Conservation (phyloP, 2,329 filamentous ascomycete genomes). For the Fonsecaea nubica region DNA sequence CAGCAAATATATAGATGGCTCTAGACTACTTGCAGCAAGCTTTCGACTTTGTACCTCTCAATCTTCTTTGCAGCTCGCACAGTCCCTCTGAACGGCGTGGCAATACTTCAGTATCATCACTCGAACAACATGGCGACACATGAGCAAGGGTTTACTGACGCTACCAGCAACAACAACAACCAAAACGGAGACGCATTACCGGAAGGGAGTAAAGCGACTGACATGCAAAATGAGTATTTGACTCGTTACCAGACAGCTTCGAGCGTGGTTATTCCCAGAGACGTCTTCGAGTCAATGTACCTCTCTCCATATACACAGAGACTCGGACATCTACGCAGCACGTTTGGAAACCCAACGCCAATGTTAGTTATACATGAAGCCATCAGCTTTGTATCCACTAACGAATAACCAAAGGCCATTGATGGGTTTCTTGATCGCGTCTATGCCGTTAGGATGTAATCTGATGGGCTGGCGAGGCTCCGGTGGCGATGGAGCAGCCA, state of each 20-base stretch:
- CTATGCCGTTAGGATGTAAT: conserved; percentile 26
- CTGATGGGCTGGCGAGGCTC: conserved; percentile 66
- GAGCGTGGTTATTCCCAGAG: conserved; percentile 24
- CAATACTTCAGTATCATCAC: too few relatives aligned
- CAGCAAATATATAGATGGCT: too few relatives aligned
- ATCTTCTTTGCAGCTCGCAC: too few relatives aligned
- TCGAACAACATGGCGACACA: too few relatives aligned
- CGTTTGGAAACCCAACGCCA: conserved; percentile 43
- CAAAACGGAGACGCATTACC: too few relatives aligned
- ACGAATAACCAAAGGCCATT: conserved; percentile 8
- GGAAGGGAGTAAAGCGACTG: too few relatives aligned
- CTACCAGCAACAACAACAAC: too few relatives aligned
- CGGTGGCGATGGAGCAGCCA: conserved; percentile 44
- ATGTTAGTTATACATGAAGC: conserved; percentile 36
- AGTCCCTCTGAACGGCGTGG: too few relatives aligned
- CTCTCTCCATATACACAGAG: conserved; percentile 18
- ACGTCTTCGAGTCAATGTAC: conserved; percentile 26
- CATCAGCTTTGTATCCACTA: too few relatives aligned
- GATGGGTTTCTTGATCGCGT: conserved; percentile 51
- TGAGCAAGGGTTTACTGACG: too few relatives aligned
- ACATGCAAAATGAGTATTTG: conserved; percentile 21
- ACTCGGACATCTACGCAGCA: conserved; percentile 23
- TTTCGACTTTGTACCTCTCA: too few relatives aligned
- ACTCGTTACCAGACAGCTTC: conserved; percentile 24
- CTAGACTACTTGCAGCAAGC: too few relatives aligned